Base-by-base conservation (phyloP, 768 basidiomycete genomes). In the Phanerodontia chrysosporium region DNA sequence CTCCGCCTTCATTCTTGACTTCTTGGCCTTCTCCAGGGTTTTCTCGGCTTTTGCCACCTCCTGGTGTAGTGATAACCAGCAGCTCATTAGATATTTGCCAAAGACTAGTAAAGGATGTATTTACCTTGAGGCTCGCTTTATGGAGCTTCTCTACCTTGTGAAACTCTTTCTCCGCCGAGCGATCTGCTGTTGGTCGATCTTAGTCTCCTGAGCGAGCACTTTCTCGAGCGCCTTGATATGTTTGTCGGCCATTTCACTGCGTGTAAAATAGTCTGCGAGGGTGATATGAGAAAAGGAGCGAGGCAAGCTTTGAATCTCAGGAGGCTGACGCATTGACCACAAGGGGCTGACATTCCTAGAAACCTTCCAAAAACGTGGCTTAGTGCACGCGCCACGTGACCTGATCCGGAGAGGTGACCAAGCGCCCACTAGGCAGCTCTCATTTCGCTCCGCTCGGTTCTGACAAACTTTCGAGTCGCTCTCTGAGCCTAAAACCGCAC, bases 111-210 rank as follows among this genome's bases (percentile, higher is more conserved):
- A 35, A 35, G 21, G 25, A 29, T 28, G 16, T 3, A 22, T 35
- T 18, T 28, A 63, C 62, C 62, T 60, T 63, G 42, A 60, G 22
- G 46, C 62, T 63, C 22, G 54, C 57, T 28, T 60, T 49, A 45
- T 57, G 51, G 2, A 49, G 51, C 45, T 60, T 60, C 45, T 63
- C 62, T 8, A 51, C 59, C 32, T 49, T 54, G 7, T 51, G 9
- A 4, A 63, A 16, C 45, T 60, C 56, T 32, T 63, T 60, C 45
- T 24, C 16, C 13, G 59, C 62, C 27, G 21, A 28, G 52, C 44
- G 44, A 63, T 35, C 18, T 57, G 39, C 22, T 46, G 28, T 22
- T 53, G 28, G 48, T 63, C 62, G 10, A 55, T 42, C 32, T 53
- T 58, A 8, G 59, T 42, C 46, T 63, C 62, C 27, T 57, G 22